Evolutionary conservation across 345 rosid genomes (phyloP).

Genomic region (Salix purpurea): DNA sequence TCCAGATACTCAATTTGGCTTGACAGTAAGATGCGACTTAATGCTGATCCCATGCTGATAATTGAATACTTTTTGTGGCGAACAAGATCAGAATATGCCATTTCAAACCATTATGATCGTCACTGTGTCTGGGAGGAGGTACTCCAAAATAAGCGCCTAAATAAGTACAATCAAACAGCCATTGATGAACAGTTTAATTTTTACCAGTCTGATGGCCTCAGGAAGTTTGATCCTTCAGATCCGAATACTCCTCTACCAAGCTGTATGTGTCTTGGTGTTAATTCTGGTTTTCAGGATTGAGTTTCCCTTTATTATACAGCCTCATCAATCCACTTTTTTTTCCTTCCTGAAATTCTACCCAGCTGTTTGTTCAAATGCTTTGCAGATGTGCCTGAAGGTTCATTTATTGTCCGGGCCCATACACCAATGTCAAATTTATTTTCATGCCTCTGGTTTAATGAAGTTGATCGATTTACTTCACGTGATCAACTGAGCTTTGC

Average conservation of each 20-base stretch:
- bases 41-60: conserved; percentile 68
- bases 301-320: conserved; percentile 10
- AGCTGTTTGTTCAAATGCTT: conserved; percentile 18
- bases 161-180: conserved; percentile 67
- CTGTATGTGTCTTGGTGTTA: conserved; percentile 42
- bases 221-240: conserved; percentile 55
- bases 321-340: neutral
- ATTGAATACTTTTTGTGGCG: conserved; percentile 87
- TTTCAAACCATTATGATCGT: conserved; percentile 92
- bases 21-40: conserved; percentile 90
- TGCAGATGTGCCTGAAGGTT: conserved; percentile 97
- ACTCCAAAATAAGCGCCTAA: conserved; percentile 66
- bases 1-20: conserved; percentile 92
- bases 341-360: neutral
- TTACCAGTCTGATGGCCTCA: conserved; percentile 79
- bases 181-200: conserved; percentile 74
- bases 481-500: conserved; percentile 95
- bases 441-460: conserved; percentile 92
- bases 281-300: neutral
- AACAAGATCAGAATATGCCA: conserved; percentile 75
- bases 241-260: conserved; percentile 72
- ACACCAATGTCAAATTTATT: conserved; percentile 94
- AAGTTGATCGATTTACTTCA: conserved; percentile 86
- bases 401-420: conserved; percentile 80
- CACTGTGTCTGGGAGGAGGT: conserved; percentile 98